A percentile compares a stretch with the other conserved stretches of the same genome.
Conservation (phyloP, 2,329 filamentous ascomycete genomes). For the Ascochyta clinopodiicola region DNA sequence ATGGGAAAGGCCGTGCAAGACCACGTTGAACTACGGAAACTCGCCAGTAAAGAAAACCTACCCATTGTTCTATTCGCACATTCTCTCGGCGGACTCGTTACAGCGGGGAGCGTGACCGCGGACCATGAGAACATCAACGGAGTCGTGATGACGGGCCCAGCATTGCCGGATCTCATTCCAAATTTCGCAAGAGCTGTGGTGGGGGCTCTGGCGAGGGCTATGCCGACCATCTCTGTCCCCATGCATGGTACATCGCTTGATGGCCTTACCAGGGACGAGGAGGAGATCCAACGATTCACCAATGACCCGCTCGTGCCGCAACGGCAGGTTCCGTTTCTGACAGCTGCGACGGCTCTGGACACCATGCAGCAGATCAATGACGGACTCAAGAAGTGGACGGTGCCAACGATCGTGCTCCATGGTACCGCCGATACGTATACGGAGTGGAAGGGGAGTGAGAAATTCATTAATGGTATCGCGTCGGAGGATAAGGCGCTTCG, state of each 20-base stretch:
- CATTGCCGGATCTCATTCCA: neutral
- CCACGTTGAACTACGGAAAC: neutral
- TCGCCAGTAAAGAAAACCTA: neutral
- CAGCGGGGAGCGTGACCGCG: neutral
- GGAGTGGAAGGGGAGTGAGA: conserved; percentile 12
- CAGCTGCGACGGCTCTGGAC: conserved; percentile 12
- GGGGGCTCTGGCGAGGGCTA: neutral
- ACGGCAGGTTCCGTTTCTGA: conserved; percentile 5
- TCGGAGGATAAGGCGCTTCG: conserved; percentile 3
- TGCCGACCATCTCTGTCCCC: conserved; percentile 2
- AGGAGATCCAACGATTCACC: conserved; percentile 1
- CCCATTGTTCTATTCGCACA: neutral
- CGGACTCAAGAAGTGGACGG: neutral
- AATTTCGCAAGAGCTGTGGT: neutral
- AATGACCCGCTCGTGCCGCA: conserved; percentile 2
- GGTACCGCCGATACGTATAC: conserved; percentile 14
- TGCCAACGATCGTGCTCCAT: conserved; percentile 12
- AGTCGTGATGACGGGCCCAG: neutral
- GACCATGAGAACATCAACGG: neutral
- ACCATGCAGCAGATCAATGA: neutral
- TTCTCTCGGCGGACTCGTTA: neutral
- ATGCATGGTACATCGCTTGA: neutral
- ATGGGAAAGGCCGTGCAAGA: conserved; percentile 2
- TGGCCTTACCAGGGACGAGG: conserved; percentile 1
- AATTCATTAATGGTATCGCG: conserved; percentile 2